These are phyloP conservation scores for Excoecaria agallocha DNA, from an alignment of 345 rosid genomes.

Conservation along the genomic window DNA sequence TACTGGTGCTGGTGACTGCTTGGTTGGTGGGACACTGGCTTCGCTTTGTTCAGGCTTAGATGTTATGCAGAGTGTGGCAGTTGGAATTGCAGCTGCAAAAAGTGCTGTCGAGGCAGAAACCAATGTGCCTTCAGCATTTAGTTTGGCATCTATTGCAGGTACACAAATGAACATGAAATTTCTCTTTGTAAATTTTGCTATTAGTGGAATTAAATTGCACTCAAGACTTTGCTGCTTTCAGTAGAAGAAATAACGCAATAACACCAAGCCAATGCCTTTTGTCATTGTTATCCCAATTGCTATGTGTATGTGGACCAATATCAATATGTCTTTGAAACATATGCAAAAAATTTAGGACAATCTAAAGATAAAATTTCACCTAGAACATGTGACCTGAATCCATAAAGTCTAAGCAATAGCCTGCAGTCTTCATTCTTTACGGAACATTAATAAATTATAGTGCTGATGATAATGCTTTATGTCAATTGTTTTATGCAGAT, in stretches of 20 bases:
- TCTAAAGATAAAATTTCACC: neutral
- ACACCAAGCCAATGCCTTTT: too few relatives aligned
- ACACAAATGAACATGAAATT: neutral
- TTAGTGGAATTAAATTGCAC: neutral
- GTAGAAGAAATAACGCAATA: too few relatives aligned
- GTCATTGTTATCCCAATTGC: too few relatives aligned
- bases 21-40: slow-evolving; percentile 77
- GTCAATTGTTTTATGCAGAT: slow-evolving; percentile 24
- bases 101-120: slow-evolving; percentile 65
- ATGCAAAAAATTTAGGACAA: too few relatives aligned
- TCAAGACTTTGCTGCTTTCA: neutral
- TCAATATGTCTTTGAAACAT: too few relatives aligned
- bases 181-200: neutral
- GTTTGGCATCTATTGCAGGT: slow-evolving; percentile 58
- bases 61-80: slow-evolving; percentile 67
- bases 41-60: slow-evolving; percentile 62
- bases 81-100: slow-evolving; percentile 74
- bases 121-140: slow-evolving; percentile 64
- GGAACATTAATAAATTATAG: neutral
- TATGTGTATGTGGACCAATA: too few relatives aligned
- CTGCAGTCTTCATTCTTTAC: neutral
- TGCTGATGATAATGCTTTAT: neutral
- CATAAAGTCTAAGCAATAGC: neutral
- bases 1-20: slow-evolving; percentile 90
- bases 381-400: neutral